A percentile compares a stretch with the other conserved stretches of the same genome.
phyloP scores from a whole-genome alignment of 257 asterid genomes.

The Linaria vulgaris region DNA sequence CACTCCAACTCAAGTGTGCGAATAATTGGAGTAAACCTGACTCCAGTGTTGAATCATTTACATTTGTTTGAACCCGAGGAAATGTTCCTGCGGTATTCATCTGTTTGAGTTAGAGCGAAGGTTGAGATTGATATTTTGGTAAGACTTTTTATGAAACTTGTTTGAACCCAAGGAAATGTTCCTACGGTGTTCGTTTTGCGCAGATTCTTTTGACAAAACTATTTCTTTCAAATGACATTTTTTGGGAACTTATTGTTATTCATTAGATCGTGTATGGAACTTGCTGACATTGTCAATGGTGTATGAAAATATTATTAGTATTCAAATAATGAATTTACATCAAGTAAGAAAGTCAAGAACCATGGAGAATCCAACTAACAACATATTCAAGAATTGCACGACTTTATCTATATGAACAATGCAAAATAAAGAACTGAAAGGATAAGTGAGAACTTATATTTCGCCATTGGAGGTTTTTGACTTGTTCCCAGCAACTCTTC shows the following conservation, averaged over 20 bases:
- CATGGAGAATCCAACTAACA: conserved; percentile 16
- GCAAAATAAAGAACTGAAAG: conserved; percentile 6
- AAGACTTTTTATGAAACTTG: too few relatives aligned
- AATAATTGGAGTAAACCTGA: too few relatives aligned
- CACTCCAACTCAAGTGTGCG: too few relatives aligned
- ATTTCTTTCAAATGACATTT: not conserved
- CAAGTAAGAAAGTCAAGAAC: conserved; percentile 19
- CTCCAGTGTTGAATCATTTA: too few relatives aligned
- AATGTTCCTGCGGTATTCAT: too few relatives aligned
- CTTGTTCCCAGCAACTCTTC: conserved; percentile 51
- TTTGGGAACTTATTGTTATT: not conserved
- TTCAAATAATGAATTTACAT: conserved; percentile 26
- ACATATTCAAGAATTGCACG: conserved; percentile 12
- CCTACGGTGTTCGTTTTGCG: too few relatives aligned
- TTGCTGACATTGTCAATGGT: not conserved
- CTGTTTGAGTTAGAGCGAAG: conserved; percentile 21
- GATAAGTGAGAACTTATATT: conserved; percentile 17
- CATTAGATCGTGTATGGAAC: not conserved
- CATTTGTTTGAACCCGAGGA: too few relatives aligned
- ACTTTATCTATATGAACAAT: conserved; percentile 1
- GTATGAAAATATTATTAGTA: conserved; percentile 2
- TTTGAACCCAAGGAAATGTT: too few relatives aligned
- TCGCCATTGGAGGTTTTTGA: conserved; percentile 28
- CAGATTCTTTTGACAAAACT: not conserved
- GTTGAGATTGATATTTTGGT: conserved; percentile 9